Conservation (phyloP, 2,329 filamentous ascomycete genomes). For the Penicillium sp. region DNA sequence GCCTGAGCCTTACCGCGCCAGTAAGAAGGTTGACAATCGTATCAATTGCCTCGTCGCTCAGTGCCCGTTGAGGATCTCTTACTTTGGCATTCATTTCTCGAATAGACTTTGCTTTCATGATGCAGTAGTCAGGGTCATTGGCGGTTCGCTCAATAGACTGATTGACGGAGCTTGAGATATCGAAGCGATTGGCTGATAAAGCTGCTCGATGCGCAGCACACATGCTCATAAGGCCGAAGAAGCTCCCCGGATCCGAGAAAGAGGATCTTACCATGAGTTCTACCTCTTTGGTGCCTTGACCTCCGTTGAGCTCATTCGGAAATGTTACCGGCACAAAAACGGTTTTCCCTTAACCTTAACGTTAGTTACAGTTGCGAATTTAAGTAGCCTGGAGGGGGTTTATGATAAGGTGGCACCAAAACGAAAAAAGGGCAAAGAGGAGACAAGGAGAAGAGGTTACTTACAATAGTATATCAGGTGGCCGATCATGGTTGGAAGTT, state of each 20-base stretch:
- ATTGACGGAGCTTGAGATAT: conserved; percentile 17
- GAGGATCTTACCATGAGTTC: conserved; percentile 31
- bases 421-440: neutral
- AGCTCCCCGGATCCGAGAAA: conserved; percentile 36
- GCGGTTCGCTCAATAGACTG: conserved; percentile 17
- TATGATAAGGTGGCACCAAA: neutral
- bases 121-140: conserved; percentile 36
- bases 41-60: conserved; percentile 35
- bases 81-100: conserved; percentile 33
- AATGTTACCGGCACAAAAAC: conserved; percentile 41
- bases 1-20: conserved; percentile 29
- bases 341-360: conserved; percentile 25
- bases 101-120: conserved; percentile 37
- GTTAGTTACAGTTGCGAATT: conserved; percentile 13
- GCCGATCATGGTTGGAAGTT: conserved; percentile 26
- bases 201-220: conserved; percentile 39
- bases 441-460: conserved; percentile 5
- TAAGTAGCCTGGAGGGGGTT: neutral
- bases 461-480: conserved; percentile 34
- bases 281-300: conserved; percentile 23
- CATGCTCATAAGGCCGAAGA: conserved; percentile 40
- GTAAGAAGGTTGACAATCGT: conserved; percentile 38
- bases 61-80: conserved; percentile 22
- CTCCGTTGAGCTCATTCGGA: conserved; percentile 28
- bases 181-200: conserved; percentile 25